Base-by-base conservation (phyloP, 768 basidiomycete species). In the Lentinula edodes region DNA sequence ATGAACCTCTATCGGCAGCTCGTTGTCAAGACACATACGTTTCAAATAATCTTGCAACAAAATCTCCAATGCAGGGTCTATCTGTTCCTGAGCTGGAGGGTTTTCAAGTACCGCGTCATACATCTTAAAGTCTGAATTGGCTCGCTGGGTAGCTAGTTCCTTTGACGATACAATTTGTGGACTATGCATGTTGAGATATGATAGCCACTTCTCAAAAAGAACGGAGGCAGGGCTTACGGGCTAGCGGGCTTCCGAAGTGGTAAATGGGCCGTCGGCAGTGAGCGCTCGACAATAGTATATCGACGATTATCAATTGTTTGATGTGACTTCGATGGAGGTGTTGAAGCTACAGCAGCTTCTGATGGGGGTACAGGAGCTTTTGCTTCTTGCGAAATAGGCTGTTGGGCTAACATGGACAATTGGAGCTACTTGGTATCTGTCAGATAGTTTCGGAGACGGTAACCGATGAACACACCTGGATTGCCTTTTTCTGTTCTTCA, bases 31-130 rank as follows among this genome's bases (percentile, higher is more conserved):
- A 13, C 5, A 71, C 83, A 46, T 63, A 90, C 91, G 64, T 63
- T 73, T 86, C 56, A 86, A 78, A 71, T 92, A 93, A 63, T 90
- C 88, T 61, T 84, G 82, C n/a, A 93, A 73, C 78, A 93, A 77
- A 59, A 89, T 90, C 59, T 87, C 90, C 76, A 92, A 83, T 66
- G 91, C 89, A 5, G 77, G 68, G 64, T 86, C 87, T 5, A 76
- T 61, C 39, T 71, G 67, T 10, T 73, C 71, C 2, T 72, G 58
- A 5, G 66, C 48, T 18, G 69, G 45, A 7, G 66, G 18, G 38
- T 71, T 71, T 45, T 73, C 71, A 9, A 73, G 83, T 10, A 92
- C 76, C 0, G 90, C 91, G 62, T 92, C 90, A 60, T 86, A 91
- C 79, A 92, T 78, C 68, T 78, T 86, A 71, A 90, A 83, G 51